Evolutionary conservation across 768 basidiomycete genomes (phyloP).

Genomic region (Dentipellis sp.): DNA sequence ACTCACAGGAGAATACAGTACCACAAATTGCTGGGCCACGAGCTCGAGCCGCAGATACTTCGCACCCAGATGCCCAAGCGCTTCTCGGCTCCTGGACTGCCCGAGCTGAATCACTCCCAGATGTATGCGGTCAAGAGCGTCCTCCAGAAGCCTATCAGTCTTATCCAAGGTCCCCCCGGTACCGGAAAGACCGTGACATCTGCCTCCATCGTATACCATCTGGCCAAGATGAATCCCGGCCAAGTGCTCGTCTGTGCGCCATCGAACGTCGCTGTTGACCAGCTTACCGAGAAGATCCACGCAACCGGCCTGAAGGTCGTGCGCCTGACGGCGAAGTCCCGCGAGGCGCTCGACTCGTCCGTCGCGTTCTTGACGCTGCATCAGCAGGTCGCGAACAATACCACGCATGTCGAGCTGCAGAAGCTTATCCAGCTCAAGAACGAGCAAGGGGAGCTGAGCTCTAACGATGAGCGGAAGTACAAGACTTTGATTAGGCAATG

Average conservation of each 20-base stretch:
- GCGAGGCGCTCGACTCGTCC: slow-evolving; percentile 96
- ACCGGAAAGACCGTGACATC: slow-evolving; percentile 99
- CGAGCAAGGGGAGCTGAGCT: slow-evolving; percentile 94
- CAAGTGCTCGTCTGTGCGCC: slow-evolving; percentile 99
- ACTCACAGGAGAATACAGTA: slow-evolving; percentile 46
- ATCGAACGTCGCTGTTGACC: slow-evolving; percentile 98
- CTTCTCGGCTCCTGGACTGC: slow-evolving; percentile 94
- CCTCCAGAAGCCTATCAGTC: slow-evolving; percentile 91
- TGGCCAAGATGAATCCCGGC: slow-evolving; percentile 99
- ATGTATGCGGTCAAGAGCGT: slow-evolving; percentile 99
- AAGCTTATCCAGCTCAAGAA: slow-evolving; percentile 97
- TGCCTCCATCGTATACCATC: slow-evolving; percentile 96
- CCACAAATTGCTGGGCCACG: slow-evolving; percentile 96
- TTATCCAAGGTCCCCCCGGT: slow-evolving; percentile 98
- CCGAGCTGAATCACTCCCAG: slow-evolving; percentile 98
- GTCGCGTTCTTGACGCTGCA: slow-evolving; percentile 91
- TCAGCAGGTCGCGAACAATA: slow-evolving; percentile 95
- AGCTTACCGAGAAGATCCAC: slow-evolving; percentile 98
- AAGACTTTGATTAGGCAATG: slow-evolving; percentile 91
- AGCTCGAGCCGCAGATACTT: slow-evolving; percentile 88
- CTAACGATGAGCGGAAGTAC: slow-evolving; percentile 95
- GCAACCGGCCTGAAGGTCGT: slow-evolving; percentile 98
- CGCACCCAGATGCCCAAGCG: slow-evolving; percentile 93
- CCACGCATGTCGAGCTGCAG: slow-evolving; percentile 92
- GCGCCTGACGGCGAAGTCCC: slow-evolving; percentile 94